Evolutionary conservation across 495 filamentous ascomycete species (phyloP).

Genomic region (Recurvomyces mirabilis): DNA sequence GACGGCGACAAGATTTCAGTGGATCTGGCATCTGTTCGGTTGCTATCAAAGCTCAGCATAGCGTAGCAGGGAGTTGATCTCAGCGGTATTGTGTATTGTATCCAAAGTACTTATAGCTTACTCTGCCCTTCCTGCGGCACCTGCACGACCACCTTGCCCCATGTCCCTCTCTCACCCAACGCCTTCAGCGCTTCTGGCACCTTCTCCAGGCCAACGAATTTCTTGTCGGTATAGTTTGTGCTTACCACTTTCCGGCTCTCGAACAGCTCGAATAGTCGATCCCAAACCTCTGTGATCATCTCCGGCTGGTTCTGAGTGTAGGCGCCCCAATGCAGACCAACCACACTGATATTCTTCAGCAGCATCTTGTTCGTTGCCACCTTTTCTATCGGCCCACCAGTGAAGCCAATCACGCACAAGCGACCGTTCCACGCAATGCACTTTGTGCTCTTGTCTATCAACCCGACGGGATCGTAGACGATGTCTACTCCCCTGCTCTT

Average conservation of each 20-base stretch:
- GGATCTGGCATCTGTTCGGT: too few relatives aligned
- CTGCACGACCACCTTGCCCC: conserved; percentile 93
- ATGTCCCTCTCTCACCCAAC: conserved; percentile 70
- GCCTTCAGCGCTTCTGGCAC: conserved; percentile 66
- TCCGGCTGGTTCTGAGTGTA: conserved; percentile 65
- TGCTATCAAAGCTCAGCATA: too few relatives aligned
- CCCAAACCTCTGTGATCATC: conserved; percentile 64
- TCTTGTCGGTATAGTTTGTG: conserved; percentile 70
- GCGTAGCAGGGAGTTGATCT: too few relatives aligned
- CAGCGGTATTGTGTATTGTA: too few relatives aligned
- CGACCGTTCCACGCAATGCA: conserved; percentile 87
- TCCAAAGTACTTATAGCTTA: too few relatives aligned
- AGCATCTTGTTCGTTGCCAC: conserved; percentile 82
- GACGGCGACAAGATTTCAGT: too few relatives aligned
- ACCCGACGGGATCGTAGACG: conserved; percentile 79
- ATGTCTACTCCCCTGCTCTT: conserved; percentile 70
- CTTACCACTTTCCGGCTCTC: conserved; percentile 65
- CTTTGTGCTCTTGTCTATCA: conserved; percentile 74
- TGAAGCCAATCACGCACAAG: conserved; percentile 80
- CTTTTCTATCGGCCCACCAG: conserved; percentile 81
- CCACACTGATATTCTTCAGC: conserved; percentile 84
- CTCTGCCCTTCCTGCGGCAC: conserved; percentile 58
- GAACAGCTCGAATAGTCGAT: conserved; percentile 67
- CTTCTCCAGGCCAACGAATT: conserved; percentile 70
- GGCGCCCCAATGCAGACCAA: conserved; percentile 85